These are phyloP conservation scores for Auriscalpium orientale DNA, from an alignment of 768 basidiomycete species.

Conservation along the genomic window DNA sequence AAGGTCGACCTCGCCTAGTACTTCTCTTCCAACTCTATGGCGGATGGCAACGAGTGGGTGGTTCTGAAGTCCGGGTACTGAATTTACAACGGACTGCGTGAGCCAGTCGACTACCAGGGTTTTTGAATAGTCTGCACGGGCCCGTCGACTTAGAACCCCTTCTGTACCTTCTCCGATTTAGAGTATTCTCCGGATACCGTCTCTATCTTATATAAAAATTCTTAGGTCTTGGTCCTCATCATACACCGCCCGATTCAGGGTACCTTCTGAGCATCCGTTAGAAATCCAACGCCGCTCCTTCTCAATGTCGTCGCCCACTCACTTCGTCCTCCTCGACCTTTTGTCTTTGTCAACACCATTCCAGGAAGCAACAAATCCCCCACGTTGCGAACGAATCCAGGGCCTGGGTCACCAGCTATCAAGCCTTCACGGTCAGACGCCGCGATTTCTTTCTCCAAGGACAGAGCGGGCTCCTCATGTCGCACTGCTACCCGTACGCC, in stretches of 20 bases:
- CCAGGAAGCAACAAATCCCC: constrained; percentile 44
- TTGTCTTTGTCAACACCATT: constrained; percentile 34
- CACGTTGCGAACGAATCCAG: constrained; percentile 49
- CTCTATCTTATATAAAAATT: not conserved
- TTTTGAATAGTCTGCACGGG: too few relatives aligned
- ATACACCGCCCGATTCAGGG: not conserved
- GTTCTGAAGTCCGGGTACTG: too few relatives aligned
- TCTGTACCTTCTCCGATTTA: too few relatives aligned
- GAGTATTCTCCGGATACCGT: too few relatives aligned
- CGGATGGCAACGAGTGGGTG: too few relatives aligned
- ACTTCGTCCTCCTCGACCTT: constrained; percentile 51
- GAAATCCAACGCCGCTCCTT: not conserved
- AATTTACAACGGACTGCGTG: too few relatives aligned
- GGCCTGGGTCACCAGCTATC: constrained; percentile 54
- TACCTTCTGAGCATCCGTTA: not conserved
- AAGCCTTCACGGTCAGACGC: constrained; percentile 51
- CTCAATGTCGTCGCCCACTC: constrained; percentile 6
- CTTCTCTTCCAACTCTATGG: too few relatives aligned
- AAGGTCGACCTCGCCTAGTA: too few relatives aligned
- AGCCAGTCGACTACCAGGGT: too few relatives aligned
- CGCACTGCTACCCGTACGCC: constrained; percentile 54
- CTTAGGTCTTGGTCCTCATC: not conserved
- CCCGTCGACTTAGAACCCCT: too few relatives aligned
- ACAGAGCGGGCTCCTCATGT: constrained; percentile 52
- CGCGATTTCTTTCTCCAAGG: constrained; percentile 58